phyloP scores from a whole-genome alignment of 129 eudicot species.

The Arctium minus region DNA sequence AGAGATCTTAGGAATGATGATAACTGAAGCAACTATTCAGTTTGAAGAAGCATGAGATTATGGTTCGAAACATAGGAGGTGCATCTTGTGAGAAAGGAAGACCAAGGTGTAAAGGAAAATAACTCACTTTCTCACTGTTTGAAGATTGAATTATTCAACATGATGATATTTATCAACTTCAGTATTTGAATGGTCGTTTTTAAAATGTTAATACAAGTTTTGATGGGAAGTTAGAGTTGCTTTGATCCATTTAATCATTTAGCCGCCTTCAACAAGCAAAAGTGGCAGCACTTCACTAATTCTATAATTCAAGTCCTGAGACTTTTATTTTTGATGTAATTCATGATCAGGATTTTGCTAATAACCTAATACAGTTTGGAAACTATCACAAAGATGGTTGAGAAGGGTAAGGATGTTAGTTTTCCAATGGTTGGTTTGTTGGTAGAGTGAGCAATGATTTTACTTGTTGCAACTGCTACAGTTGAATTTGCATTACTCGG shows the following conservation, averaged over 20 bases:
- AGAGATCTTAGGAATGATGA: not conserved
- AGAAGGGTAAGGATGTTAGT: not conserved
- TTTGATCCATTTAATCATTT: not conserved
- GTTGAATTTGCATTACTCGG: not conserved
- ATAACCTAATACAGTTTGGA: not conserved
- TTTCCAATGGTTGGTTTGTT: not conserved
- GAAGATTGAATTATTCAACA: not conserved
- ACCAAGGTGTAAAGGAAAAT: not conserved
- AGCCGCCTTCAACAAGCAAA: not conserved
- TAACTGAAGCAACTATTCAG: not conserved
- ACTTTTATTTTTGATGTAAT: not conserved
- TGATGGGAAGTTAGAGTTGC: not conserved
- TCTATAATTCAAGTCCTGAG: not conserved
- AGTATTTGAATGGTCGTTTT: not conserved
- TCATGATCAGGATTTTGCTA: not conserved
- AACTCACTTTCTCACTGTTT: not conserved
- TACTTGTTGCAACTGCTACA: not conserved
- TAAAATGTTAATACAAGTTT: not conserved
- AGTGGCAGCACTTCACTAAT: not conserved
- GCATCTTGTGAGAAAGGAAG: not conserved
- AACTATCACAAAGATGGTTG: not conserved
- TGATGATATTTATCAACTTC: not conserved
- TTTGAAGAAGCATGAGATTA: not conserved
- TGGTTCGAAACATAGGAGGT: not conserved
- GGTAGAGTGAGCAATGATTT: not conserved